Base-by-base conservation (phyloP, 2,329 filamentous ascomycete genomes). In the Aspergillus sp. region DNA sequence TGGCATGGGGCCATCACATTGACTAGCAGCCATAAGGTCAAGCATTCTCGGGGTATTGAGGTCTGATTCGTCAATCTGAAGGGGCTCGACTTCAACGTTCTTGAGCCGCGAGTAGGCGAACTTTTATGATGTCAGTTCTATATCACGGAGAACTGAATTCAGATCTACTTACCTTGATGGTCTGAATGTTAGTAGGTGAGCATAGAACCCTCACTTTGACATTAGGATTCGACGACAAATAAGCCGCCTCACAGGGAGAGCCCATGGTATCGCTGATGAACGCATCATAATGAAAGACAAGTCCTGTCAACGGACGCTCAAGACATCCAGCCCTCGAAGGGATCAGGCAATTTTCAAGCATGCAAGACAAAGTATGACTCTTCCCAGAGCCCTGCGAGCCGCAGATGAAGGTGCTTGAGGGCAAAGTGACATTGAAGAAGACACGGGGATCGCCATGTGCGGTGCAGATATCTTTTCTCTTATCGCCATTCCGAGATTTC, bases 241-340 rank as follows among this genome's bases (percentile, higher is more conserved):
- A 85, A 0, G 86, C 85, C 0, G 83, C 86, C 68, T 90, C 87
- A 57, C 86, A 87, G 0, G 85, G 81, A 0, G 76, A 76, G 12
- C 82, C 82, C 1, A 78, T 73, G 0, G 69, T 66, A 49, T 83
- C 80, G 0, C 79, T 83, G 11, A 79, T 77, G 61, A 84, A 85
- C 0, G 79, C 80, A 63, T 88, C 85, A 59, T 87, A 90, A 62
- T 90, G 86, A 52, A 90, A 89, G 0, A 90, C 82, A 0, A 90
- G 73, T 0, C 84, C 86, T 0, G 85, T 84, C 0, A 89, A 73
- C 1, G 65, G 65, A 3, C 52, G 64, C 2, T 36, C 12, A 14
- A 65, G 56, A 10, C 22, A 39, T 2, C 81, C 83, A 0, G 82
- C 74, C 0, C 70, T 65, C 0, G 77, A 82, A 0, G 70, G 65